A percentile compares a stretch with the other conserved stretches of the same genome.
phyloP scores from a whole-genome alignment of 805 yeast genomes.

The Ogataea paradorogensis region DNA sequence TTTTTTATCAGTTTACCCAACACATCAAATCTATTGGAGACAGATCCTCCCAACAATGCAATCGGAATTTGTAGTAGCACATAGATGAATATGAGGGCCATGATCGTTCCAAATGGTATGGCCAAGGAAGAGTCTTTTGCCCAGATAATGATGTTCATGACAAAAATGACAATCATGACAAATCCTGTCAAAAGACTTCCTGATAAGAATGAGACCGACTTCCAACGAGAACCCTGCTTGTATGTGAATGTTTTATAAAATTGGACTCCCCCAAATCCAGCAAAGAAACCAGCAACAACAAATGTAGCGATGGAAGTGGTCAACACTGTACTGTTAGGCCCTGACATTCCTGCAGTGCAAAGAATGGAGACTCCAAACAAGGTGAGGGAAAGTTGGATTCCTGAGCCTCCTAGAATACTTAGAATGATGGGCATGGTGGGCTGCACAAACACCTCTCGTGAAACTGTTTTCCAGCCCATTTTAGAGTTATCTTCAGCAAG shows the following conservation, averaged over 20 bases:
- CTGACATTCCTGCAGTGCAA: slow-evolving; percentile 55
- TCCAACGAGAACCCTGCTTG: slow-evolving; percentile 37
- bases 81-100: slow-evolving; percentile 57
- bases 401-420: slow-evolving; percentile 63
- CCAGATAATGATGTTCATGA: slow-evolving; percentile 71
- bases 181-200: slow-evolving; percentile 49
- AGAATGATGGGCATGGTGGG: slow-evolving; percentile 51
- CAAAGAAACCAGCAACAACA: slow-evolving; percentile 66
- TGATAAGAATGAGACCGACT: slow-evolving; percentile 41
- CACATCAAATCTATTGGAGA: slow-evolving; percentile 30
- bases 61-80: slow-evolving; percentile 70
- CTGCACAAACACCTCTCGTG: slow-evolving; percentile 50
- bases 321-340: slow-evolving; percentile 63
- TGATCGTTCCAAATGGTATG: slow-evolving; percentile 72
- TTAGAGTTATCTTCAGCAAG: slow-evolving; percentile 7
- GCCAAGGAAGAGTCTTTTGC: slow-evolving; percentile 72
- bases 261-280: slow-evolving; percentile 70
- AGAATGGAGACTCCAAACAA: slow-evolving; percentile 57
- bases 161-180: slow-evolving; percentile 47
- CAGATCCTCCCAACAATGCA: slow-evolving; percentile 66
- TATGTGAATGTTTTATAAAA: slow-evolving; percentile 55
- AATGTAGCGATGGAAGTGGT: slow-evolving; percentile 59
- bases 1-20: slow-evolving; percentile 15
- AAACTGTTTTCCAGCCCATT: slow-evolving; percentile 52
- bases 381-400: slow-evolving; percentile 69